Base-by-base conservation (phyloP, 257 asterid species). In the Dorcoceras hygrometricum region DNA sequence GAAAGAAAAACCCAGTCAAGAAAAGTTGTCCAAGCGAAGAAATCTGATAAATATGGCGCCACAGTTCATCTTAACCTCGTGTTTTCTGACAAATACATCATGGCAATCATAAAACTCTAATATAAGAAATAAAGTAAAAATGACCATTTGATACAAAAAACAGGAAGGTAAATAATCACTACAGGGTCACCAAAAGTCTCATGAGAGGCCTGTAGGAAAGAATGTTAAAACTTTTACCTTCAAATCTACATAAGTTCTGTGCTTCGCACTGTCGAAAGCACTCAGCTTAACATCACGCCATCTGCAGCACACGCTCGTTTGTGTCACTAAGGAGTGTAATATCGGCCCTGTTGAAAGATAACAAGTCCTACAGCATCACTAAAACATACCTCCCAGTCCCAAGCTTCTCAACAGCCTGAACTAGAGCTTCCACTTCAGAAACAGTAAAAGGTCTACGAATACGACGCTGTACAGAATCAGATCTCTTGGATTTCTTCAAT, bases 201-300 rank as follows among this genome's bases (percentile, higher is more conserved):
- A 39, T 39, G 50, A 12, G 34, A 29, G 6, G n/a, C n/a, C 5
- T 5, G 50, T 39, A 12, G 50, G n/a, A 3, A 34, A 1, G 46
- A 34, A 34, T 39, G 12, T 39, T 9, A 36, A 39, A 39, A 39
- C 3, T 12, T 39, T 19, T 71, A 92, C 98, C 96, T 89, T 89
- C 82, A 92, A 77, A 80, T 92, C 98, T 16, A 92, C 98, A 51
- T 89, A 92, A 43, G 98, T 92, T 77, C 98, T 79, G 43, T 92
- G 97, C 50, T 89, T 89, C 61, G 97, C 91, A 69, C 83, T 79
- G 25, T 89, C 96, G 43, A 92, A 92, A 71, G 98, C 97, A 62
- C 93, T 80, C 74, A 92, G 81, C 82, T 92, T 92, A n/a, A 92
- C 97, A 53, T 89, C 97, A 1, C 98, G 97, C 98, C 98, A 92